Conservation (phyloP, 495 filamentous ascomycete species). For the Xylaria cubensis region DNA sequence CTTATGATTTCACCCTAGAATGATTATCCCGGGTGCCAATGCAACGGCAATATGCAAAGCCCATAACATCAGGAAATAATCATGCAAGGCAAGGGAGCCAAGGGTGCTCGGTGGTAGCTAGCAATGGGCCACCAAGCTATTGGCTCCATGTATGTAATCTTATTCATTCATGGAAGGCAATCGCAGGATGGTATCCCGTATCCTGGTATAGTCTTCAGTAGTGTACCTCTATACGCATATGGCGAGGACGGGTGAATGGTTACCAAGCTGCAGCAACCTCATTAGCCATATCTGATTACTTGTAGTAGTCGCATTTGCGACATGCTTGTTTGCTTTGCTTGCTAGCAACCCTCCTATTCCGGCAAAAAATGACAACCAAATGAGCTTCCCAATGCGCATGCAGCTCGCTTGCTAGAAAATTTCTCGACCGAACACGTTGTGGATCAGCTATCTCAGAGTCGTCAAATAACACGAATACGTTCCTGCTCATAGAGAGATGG, state of each 20-base stretch:
- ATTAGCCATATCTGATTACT: constrained; percentile 17
- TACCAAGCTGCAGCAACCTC: constrained; percentile 24
- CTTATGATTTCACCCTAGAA: background rate
- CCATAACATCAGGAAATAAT: constrained; percentile 22
- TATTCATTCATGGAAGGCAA: background rate
- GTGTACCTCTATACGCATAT: background rate
- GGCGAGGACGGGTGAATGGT: background rate
- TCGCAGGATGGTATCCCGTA: background rate
- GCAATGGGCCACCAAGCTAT: constrained; percentile 38
- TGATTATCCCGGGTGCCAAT: constrained; percentile 22
- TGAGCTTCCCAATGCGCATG: constrained; percentile 8
- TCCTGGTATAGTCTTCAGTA: constrained; percentile 1
- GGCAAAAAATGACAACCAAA: constrained; percentile 19
- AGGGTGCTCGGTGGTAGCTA: constrained; percentile 35
- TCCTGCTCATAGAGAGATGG: background rate
- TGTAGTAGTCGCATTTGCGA: constrained; percentile 11
- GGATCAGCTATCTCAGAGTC: constrained; percentile 6
- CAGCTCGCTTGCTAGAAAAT: constrained; percentile 24
- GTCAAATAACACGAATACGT: background rate
- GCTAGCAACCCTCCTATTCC: constrained; percentile 18
- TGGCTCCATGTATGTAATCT: constrained; percentile 29
- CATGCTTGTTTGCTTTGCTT: constrained; percentile 1
- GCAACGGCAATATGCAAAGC: constrained; percentile 16
- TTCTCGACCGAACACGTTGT: constrained; percentile 6
- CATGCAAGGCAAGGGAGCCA: constrained; percentile 38